Percentiles rank a stretch among this genome's conserved stretches.
phyloP scores from a whole-genome alignment of 1,284 basidiomycete species.

The Albatrellus sp. region DNA sequence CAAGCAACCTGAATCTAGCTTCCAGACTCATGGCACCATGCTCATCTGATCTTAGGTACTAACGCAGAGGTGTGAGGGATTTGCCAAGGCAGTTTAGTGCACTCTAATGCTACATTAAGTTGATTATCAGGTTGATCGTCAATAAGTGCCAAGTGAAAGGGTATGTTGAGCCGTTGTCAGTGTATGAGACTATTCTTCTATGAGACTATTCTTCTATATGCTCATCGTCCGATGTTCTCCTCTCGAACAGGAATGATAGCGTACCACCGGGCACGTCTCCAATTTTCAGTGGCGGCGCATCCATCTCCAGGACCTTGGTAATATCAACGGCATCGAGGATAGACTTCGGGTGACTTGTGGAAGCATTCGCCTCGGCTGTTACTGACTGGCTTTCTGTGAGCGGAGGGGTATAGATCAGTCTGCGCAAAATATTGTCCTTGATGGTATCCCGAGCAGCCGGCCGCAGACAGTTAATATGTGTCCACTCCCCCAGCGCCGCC shows the following conservation, averaged over 20 bases:
- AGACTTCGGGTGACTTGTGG: slow-evolving; percentile 21
- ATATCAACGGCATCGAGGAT: slow-evolving; percentile 32
- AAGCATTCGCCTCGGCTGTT: not conserved
- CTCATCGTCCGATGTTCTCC: slow-evolving; percentile 16
- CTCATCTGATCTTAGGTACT: no score
- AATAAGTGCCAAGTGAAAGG: not conserved
- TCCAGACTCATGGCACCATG: no score
- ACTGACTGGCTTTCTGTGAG: slow-evolving; percentile 9
- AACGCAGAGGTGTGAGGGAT: no score
- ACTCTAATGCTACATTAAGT: no score
- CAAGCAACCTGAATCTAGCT: not conserved
- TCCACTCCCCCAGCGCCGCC: slow-evolving; percentile 80
- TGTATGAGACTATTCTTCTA: not conserved
- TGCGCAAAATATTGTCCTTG: slow-evolving; percentile 50
- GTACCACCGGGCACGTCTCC: slow-evolving; percentile 50
- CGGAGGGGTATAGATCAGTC: slow-evolving; percentile 29
- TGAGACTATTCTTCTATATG: slow-evolving; percentile 2
- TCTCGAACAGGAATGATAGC: slow-evolving; percentile 63
- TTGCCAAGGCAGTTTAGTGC: no score
- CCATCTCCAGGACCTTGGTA: slow-evolving; percentile 26
- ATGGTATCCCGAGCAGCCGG: slow-evolving; percentile 32
- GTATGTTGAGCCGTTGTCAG: not conserved
- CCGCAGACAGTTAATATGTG: slow-evolving; percentile 67
- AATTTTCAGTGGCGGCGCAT: slow-evolving; percentile 18
- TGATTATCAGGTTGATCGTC: no score